Evolutionary conservation across 2,329 filamentous ascomycete species (phyloP), one percentile per base, ranked within the genome.

Genomic region (Onygena corvina): DNA sequence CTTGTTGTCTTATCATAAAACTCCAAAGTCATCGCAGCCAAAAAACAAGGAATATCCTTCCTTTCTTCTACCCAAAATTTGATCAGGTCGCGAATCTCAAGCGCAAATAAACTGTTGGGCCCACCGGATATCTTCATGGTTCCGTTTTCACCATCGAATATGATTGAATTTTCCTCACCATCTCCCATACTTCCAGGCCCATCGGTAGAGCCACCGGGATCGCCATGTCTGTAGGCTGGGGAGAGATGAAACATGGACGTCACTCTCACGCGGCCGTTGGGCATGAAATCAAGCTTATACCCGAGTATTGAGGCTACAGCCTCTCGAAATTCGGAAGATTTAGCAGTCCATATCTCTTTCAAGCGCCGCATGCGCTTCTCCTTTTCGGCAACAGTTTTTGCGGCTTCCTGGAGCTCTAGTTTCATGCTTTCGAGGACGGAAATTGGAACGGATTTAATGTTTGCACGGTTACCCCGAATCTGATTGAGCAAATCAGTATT

Each of bases 81-180:
- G 60, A 95, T 90, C 64, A 89, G 79, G 60, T 86, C 84, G 56
- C 77, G 77, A 54, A 98, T 94, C 66, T 88, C 83, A 49, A 78
- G 71, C 1, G 89, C 92, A 67, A 98, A 98, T 9, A 80, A 75
- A 61, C 86, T 93, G 61, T 85, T 78, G 1, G 88, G 86, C 0
- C 92, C 92, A 1, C 92, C 92, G 29, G 83, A 86, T 50, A 98
- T 85, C 74, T 98, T 98, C 92, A 98, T 98, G 1, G 89, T 95
- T 5, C 90, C 92, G 51, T 84, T 81, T 69, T 95, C 88, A 47
- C 88, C 88, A 66, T 94, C 88, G 64, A 95, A 95, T 0, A 94
- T 80, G 40, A 81, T 80, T 3, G 71, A 76, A 53, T 79, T 77
- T 54, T 74, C 73, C 52, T 73, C 70, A 3, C 67, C 68, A 25